Evolutionary conservation across 139 green algal genomes (phyloP), one percentile per base, ranked within the genome.

Genomic region (Zygnema cylindricum): DNA sequence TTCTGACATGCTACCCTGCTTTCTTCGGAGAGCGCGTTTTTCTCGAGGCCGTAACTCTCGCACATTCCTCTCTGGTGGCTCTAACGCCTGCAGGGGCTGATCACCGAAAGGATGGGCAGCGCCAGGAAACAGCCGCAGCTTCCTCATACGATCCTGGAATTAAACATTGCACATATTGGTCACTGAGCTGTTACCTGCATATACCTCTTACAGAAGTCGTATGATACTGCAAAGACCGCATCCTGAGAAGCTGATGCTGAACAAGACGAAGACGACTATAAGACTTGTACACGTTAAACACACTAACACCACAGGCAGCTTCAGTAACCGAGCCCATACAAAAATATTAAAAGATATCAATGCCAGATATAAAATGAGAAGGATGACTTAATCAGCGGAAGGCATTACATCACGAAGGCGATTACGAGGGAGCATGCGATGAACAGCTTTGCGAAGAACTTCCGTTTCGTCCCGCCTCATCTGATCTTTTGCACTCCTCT

Each of bases 371-470:
- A 87, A 86, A 69, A 23, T n/a, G 11, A 86, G 81, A 16, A 54
- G 76, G 2, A 88, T 36, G 2, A 30, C n/a, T 1, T 32, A 33
- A 7, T 2, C 7, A 38, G 55, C 3, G 7, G n/a, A 40, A 22
- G 78, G 39, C 33, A 78, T 76, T 33, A 91, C 87, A 85, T 91
- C 83, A 0, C 82, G 69, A 0, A 94, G 75, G 23, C 81, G 81
- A 88, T 94, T 94, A 11, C 86, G 84, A 0, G 92, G 92, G 11
- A 94, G 90, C 92, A 94, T 94, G 42, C 92, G 84, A 36, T 84
- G 69, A 82, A 94, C 92, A 1, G 92, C 92, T 73, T 93, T 94
- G 38, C 82, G 63, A 32, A 94, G 32, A 39, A 94, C 30, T 43
- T 88, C 89, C 63, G 75, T 90, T 1, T 85, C 86, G 3, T 94